Conservation (phyloP, 1,284 basidiomycete species). For the Puccinia horiana region DNA sequence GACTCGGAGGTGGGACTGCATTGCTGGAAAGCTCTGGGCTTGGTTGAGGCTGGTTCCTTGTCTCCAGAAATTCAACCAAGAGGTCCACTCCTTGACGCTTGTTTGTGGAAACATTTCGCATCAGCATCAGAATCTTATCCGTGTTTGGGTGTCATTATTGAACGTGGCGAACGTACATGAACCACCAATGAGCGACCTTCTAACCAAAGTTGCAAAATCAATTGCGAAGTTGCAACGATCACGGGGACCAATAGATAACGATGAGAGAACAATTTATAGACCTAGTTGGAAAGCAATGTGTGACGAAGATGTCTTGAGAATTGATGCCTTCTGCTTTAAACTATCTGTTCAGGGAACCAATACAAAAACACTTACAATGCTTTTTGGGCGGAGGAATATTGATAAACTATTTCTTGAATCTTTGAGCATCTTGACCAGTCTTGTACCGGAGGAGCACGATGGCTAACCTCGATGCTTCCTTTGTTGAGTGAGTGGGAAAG, state of each 20-base stretch:
- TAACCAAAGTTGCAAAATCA: conserved; percentile 39
- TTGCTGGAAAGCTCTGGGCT: not conserved
- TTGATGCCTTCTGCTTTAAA: not conserved
- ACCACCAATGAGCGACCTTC: conserved; percentile 22
- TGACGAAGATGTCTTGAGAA: not conserved
- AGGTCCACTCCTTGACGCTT: conserved; percentile 25
- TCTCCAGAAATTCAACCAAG: conserved; percentile 9
- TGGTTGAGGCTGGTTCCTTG: not conserved
- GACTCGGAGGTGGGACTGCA: not conserved
- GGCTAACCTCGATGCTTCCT: not conserved
- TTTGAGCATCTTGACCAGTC: not conserved
- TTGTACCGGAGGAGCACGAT: not conserved
- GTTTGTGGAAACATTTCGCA: not conserved
- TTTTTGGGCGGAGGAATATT: conserved; percentile 27
- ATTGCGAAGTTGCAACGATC: conserved; percentile 25
- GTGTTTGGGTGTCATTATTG: not conserved
- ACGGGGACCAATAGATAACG: conserved; percentile 15
- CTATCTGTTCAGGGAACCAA: not conserved
- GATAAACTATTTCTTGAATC: not conserved
- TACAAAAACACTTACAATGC: conserved; percentile 2
- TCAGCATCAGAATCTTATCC: not conserved
- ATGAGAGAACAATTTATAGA: conserved; percentile 33
- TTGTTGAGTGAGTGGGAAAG: not conserved
- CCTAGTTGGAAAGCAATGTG: not conserved
- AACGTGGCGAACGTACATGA: conserved; percentile 4